Conservation (phyloP, 2,329 filamentous ascomycete genomes). For the Cryphonectria parasitica region DNA sequence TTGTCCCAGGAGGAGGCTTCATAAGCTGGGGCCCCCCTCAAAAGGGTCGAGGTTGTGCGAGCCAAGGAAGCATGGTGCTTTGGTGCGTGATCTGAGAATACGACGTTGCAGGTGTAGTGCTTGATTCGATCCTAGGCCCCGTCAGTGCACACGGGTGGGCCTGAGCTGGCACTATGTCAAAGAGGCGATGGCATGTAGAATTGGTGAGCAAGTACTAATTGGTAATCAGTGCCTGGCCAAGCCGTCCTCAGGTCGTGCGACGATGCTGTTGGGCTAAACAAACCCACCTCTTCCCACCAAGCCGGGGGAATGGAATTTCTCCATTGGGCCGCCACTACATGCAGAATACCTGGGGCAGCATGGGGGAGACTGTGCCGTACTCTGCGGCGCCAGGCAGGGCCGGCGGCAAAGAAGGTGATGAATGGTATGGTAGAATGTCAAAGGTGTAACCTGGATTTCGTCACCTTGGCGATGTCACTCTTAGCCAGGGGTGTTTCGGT, state of each 20-base stretch:
- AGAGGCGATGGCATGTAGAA: background rate
- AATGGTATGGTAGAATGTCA: background rate
- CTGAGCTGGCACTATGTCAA: background rate
- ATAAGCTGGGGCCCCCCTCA: background rate
- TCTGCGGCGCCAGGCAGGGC: background rate
- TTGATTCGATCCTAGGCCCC: background rate
- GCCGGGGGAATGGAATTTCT: background rate
- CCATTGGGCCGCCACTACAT: background rate
- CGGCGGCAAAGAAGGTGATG: constrained; percentile 1
- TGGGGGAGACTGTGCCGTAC: background rate
- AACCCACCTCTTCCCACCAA: background rate
- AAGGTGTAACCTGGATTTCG: background rate
- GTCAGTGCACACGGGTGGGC: background rate
- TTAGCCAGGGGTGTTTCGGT: constrained; percentile 18
- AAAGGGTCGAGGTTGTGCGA: background rate
- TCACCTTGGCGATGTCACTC: background rate
- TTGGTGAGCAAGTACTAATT: background rate
- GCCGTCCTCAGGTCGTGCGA: background rate
- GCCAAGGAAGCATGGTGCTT: constrained; percentile 18
- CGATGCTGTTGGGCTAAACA: too few species aligned
- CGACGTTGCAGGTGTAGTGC: constrained; percentile 22
- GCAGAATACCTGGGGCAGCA: background rate
- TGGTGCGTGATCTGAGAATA: constrained; percentile 27
- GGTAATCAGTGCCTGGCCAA: background rate
- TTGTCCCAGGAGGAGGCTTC: background rate